These are phyloP conservation scores for Acorus gramineus DNA, from an alignment of 106 monocot species.

Conservation along the genomic window DNA sequence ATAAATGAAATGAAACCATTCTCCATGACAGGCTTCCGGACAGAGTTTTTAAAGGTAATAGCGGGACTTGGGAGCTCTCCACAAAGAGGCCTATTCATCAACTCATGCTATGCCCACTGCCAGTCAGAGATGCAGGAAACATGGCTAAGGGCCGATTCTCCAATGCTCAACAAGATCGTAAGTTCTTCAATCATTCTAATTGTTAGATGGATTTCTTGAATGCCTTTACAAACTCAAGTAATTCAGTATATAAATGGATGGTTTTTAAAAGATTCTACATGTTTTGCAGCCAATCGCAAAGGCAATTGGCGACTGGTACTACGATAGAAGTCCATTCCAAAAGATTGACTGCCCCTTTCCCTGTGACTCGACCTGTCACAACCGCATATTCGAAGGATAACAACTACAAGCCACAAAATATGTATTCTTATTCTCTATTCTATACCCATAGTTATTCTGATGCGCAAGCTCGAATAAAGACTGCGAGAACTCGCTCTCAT, in stretches of 20 bases:
- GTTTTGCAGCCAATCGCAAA: conserved; percentile 60
- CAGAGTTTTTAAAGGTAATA: neutral
- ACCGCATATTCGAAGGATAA: conserved; percentile 29
- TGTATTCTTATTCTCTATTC: neutral
- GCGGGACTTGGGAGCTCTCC: neutral
- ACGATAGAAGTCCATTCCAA: conserved; percentile 26
- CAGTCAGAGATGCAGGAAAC: conserved; percentile 1
- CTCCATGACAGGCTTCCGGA: conserved; percentile 2
- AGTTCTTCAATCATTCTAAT: neutral
- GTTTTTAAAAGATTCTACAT: too few species aligned
- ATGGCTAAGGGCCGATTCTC: neutral
- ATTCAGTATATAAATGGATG: too few species aligned
- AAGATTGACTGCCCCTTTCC: conserved; percentile 87
- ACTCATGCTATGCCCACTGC: conserved; percentile 6
- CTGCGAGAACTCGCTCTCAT: too few species aligned
- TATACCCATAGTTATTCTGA: too few species aligned
- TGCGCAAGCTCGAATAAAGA: too few species aligned
- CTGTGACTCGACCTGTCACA: conserved; percentile 73
- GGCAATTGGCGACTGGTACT: conserved; percentile 94
- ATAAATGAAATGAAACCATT: neutral
- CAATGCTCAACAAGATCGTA: conserved; percentile 28
- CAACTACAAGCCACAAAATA: conserved; percentile 18
- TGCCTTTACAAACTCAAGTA: too few species aligned
- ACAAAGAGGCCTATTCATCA: conserved; percentile 3
- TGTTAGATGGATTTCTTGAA: neutral